Percentiles rank a stretch among this genome's conserved stretches.
These are phyloP conservation scores for Boletus smithii DNA, from an alignment of 1,284 basidiomycete genomes.

Conservation along the genomic window DNA sequence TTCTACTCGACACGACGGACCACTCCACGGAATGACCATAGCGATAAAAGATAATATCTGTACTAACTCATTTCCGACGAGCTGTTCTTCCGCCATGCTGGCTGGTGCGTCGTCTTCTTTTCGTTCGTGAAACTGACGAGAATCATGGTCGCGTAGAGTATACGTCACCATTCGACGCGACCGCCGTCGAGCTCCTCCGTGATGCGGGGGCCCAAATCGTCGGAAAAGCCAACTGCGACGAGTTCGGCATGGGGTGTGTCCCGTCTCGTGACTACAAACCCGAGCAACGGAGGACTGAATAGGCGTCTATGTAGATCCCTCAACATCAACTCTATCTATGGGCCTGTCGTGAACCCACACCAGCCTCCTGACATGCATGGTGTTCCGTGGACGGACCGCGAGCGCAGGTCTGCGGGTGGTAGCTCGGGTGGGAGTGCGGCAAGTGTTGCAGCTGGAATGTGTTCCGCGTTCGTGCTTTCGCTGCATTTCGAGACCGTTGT, in stretches of 20 bases:
- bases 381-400: constrained; percentile 31
- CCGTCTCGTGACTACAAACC: background rate
- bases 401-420: constrained; percentile 71
- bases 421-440: constrained; percentile 85
- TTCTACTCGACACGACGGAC: background rate
- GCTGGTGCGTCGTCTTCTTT: constrained; percentile 42
- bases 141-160: constrained; percentile 51
- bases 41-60: constrained; percentile 89
- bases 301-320: constrained; percentile 51
- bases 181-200: constrained; percentile 68
- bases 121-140: background rate
- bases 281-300: background rate
- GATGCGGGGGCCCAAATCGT: constrained; percentile 68
- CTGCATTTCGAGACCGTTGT: background rate
- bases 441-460: constrained; percentile 75
- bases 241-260: constrained; percentile 95
- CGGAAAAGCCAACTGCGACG: constrained; percentile 95
- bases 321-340: constrained; percentile 68
- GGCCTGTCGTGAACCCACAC: constrained; percentile 78
- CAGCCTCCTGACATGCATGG: constrained; percentile 24
- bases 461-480: constrained; percentile 63
- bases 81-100: constrained; percentile 78
- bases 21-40: constrained; percentile 46
- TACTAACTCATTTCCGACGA: constrained; percentile 65
- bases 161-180: constrained; percentile 82